Evolutionary conservation across 805 yeast genomes (phyloP), one percentile per base, ranked within the genome.

Genomic region (Kuraishia ogatae): DNA sequence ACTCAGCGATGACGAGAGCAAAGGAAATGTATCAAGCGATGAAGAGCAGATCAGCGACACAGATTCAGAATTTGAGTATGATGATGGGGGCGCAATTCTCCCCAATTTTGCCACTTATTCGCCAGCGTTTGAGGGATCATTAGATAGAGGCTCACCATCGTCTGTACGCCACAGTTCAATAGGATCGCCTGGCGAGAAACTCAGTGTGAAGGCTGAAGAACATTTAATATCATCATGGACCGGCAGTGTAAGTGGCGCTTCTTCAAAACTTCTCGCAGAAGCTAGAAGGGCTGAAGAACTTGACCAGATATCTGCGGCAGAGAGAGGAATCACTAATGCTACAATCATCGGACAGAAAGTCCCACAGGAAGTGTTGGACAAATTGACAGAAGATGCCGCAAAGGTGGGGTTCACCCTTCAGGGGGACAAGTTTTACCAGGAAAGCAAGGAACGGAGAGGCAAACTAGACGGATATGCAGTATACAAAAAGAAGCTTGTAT

Each of bases 31-130:
- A 49, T 56, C 55, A 58, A 76, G 82, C 62, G 85, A 82, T 53
- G 87, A 82, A 59, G 87, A 82, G 61, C 82, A 81, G 59, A 74
- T 82, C 19, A 76, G 81, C 61, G 86, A 82, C 57, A 81, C 80
- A 51, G 84, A 81, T 51, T 78, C 77, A 51, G 85, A 82, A 56
- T 81, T 82, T 59, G 84, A 79, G 50, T 81, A 78, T 55, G 81
- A 82, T 51, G 87, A 82, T 56, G 85, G 84, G 11, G 85, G 82
- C 49, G 73, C 75, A 56, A 75, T 80, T 24, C 68, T 82, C 54
- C 86, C 87, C 47, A 82, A 82, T 57, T 82, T 76, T 62, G 81
- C 84, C 10, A 62, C 62, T n/a, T 57, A 58, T 29, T 20, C 51
- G 4, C 53, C 55, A 28, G 35, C 50, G 4, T 50, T 50, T 17